These are phyloP conservation scores for Marsdenia floribunda DNA, from an alignment of 257 asterid genomes.

Conservation along the genomic window DNA sequence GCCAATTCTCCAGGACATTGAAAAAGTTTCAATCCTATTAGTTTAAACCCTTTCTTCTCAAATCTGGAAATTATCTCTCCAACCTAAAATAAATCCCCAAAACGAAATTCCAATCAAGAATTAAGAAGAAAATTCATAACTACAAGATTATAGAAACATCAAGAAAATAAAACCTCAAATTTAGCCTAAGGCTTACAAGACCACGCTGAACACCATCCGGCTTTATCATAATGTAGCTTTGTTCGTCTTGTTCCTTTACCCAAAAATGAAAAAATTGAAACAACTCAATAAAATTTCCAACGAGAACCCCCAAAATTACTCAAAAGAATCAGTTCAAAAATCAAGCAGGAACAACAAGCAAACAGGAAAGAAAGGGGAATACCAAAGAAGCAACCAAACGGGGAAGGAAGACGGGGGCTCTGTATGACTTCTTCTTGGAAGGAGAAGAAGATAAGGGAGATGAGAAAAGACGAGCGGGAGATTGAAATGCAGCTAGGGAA, in stretches of 20 bases:
- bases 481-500: slow-evolving; percentile 47
- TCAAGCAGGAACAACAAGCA: neutral
- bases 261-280: neutral
- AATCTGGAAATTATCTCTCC: slow-evolving; percentile 90
- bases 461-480: slow-evolving; percentile 42
- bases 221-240: slow-evolving; percentile 84
- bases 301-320: neutral
- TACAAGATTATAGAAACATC: neutral
- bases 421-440: slow-evolving; percentile 31
- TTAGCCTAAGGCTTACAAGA: slow-evolving; percentile 44
- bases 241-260: slow-evolving; percentile 59
- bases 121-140: neutral
- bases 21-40: slow-evolving; percentile 77
- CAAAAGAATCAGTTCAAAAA: neutral
- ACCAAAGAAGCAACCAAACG: slow-evolving; percentile 82
- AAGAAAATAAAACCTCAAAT: neutral
- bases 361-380: neutral
- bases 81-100: slow-evolving; percentile 35
- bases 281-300: neutral
- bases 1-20: slow-evolving; percentile 81
- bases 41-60: slow-evolving; percentile 91
- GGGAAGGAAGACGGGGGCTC: slow-evolving; percentile 61
- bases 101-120: slow-evolving; percentile 3
- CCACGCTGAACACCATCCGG: slow-evolving; percentile 98
- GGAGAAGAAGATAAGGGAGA: slow-evolving; percentile 17